Base-by-base conservation (phyloP, 306 rosid species). In the Ammopiptanthus mongolicus region DNA sequence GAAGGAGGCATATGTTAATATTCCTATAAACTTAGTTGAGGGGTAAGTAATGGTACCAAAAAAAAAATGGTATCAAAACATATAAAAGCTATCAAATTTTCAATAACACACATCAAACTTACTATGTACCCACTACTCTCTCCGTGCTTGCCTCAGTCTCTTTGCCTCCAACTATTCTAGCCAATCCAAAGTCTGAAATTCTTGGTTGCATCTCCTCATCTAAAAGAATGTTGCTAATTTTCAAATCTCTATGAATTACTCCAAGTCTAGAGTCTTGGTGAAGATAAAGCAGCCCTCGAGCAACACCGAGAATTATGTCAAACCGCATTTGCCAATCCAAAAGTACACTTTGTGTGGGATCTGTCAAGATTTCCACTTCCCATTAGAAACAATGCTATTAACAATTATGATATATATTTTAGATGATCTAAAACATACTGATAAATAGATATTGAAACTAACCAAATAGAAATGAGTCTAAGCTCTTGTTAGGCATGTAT, bases 391-490 rank as follows among this genome's bases (percentile, higher is more conserved):
- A 74, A 47, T 12, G 11, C 17, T 15, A 47, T 61, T 8, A 23
- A 36, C 10, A 31, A 46, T 11, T 3, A 41, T 1, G 51, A 65
- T 7, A 12, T 37, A 37, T 6, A 56, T 37, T 29, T 28, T 12
- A 12, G 55, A 21, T 1, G 7, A 5, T 23, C 34, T 41, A 53
- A 37, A 25, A 0, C 3, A 11, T 3, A 3, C 4, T 18, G 8
- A 15, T 3, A 11, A 67, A 53, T 19, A 47, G 8, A 34, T 34
- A 11, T 47, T 0, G 37, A 48, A 5, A 42, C 77, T 42, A 5
- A 65, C 89, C 87, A 36, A 86, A 86, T 64, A 86, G 8, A 29
- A 77, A 58, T 8, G 68, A 52, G 66, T 86, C 86, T 48, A 80
- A 47, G 23, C 87, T 80, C 69, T 73, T 79, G 65, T 86, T 80